Evolutionary conservation across 2,329 filamentous ascomycete species (phyloP).

Genomic region (Alternaria gaisen): DNA sequence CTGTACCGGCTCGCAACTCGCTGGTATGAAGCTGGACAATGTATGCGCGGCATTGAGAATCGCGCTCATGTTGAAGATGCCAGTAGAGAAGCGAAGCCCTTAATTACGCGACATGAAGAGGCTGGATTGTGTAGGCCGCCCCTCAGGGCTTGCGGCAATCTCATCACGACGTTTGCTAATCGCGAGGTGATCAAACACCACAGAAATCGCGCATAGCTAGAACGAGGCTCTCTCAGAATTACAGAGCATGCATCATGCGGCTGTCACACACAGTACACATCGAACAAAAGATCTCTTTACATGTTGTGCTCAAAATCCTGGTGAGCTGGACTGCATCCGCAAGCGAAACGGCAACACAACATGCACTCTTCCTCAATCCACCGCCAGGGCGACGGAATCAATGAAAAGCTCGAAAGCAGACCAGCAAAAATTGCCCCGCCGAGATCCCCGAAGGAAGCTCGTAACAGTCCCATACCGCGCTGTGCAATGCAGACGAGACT

Average conservation of each 20-base stretch:
- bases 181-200: background rate
- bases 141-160: background rate
- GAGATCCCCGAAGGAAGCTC: slow-evolving; percentile 49
- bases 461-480: slow-evolving; percentile 45
- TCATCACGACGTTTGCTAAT: background rate
- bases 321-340: no score
- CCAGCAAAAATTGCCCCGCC: slow-evolving; percentile 47
- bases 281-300: accelerated
- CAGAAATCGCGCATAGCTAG: background rate
- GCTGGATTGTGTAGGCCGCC: background rate
- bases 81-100: background rate
- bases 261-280: background rate
- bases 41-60: background rate
- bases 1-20: background rate
- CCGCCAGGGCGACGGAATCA: slow-evolving; percentile 43
- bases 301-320: no score
- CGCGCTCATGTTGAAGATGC: background rate
- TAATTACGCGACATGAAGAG: background rate
- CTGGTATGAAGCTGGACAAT: background rate
- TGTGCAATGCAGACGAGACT: slow-evolving; percentile 51
- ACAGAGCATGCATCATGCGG: background rate
- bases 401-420: slow-evolving; percentile 48
- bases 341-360: background rate
- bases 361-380: slow-evolving; percentile 50
- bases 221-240: background rate